A percentile compares a stretch with the other conserved stretches of the same genome.
These are phyloP conservation scores for Pseudogymnoascus sp. DNA, from an alignment of 2,329 filamentous ascomycete genomes.

Conservation along the genomic window DNA sequence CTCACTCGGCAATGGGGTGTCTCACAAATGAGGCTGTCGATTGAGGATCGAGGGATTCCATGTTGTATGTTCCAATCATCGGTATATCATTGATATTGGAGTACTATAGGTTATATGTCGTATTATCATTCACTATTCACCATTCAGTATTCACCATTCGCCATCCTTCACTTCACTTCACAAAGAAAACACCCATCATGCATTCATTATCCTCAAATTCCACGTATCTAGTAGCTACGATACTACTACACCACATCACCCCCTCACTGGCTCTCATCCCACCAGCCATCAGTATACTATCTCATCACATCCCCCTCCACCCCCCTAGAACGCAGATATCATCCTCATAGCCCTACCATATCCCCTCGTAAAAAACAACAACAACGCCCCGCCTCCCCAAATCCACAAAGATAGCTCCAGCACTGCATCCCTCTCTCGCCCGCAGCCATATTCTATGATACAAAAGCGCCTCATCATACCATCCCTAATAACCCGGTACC, in stretches of 20 bases:
- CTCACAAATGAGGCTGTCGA: neutral
- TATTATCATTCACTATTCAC: neutral
- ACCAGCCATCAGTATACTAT: neutral
- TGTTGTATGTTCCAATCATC: neutral
- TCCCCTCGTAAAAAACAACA: neutral
- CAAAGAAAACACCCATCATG: neutral
- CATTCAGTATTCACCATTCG: neutral
- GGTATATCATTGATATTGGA: neutral
- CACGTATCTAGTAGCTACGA: neutral
- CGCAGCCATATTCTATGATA: neutral
- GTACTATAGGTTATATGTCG: neutral
- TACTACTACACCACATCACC: neutral
- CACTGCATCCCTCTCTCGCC: neutral
- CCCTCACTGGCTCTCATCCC: neutral
- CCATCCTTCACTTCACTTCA: neutral
- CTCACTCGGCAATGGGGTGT: neutral
- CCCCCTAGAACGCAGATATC: neutral
- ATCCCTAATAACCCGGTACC: neutral
- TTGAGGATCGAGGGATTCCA: neutral
- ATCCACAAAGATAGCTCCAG: neutral
- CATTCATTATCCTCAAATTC: conserved; percentile 4
- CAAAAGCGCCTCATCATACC: neutral
- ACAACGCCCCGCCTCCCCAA: neutral
- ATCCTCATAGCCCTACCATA: neutral
- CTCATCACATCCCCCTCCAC: neutral